A percentile compares a stretch with the other conserved stretches of the same genome.
These are phyloP conservation scores for Apophysomyces trapeziformis DNA, from an alignment of 371 early-diverging fungal species.

Conservation along the genomic window DNA sequence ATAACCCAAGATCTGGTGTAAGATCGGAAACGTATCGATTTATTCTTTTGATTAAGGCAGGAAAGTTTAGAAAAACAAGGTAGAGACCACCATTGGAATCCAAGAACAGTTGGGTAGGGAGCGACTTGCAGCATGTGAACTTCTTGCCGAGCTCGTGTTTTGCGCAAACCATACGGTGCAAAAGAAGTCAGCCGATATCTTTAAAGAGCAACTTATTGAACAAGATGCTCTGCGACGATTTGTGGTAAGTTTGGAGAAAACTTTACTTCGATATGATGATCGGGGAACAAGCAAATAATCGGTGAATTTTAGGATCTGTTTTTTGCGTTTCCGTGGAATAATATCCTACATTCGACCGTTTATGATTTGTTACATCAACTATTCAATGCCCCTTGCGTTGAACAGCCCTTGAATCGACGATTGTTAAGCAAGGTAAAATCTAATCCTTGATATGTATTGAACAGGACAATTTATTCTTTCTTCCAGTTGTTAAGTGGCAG, in stretches of 20 bases:
- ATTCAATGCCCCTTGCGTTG: neutral
- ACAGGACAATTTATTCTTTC: neutral
- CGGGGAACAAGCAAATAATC: neutral
- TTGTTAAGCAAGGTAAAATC: constrained; percentile 13
- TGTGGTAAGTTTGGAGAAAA: constrained; percentile 13
- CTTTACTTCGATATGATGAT: no score
- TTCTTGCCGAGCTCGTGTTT: constrained; percentile 20
- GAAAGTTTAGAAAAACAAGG: neutral
- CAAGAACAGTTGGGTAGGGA: constrained; percentile 17
- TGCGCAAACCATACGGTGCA: constrained; percentile 15
- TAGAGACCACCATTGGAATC: neutral
- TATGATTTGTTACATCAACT: constrained; percentile 24
- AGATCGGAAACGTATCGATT: neutral
- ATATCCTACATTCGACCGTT: constrained; percentile 20
- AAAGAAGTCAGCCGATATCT: neutral
- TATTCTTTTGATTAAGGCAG: neutral
- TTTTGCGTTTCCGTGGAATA: constrained; percentile 30
- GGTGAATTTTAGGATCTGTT: constrained; percentile 22
- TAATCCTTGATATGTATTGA: neutral
- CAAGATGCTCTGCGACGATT: constrained; percentile 8
- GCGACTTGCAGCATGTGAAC: constrained; percentile 18
- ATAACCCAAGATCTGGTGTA: constrained; percentile 6
- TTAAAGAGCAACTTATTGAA: neutral
- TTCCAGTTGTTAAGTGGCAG: constrained; percentile 6
- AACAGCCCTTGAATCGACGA: neutral